A percentile compares a stretch with the other conserved stretches of the same genome.
phyloP scores from a whole-genome alignment of 31 red algal species.

The Porphyra umbilicalis region DNA sequence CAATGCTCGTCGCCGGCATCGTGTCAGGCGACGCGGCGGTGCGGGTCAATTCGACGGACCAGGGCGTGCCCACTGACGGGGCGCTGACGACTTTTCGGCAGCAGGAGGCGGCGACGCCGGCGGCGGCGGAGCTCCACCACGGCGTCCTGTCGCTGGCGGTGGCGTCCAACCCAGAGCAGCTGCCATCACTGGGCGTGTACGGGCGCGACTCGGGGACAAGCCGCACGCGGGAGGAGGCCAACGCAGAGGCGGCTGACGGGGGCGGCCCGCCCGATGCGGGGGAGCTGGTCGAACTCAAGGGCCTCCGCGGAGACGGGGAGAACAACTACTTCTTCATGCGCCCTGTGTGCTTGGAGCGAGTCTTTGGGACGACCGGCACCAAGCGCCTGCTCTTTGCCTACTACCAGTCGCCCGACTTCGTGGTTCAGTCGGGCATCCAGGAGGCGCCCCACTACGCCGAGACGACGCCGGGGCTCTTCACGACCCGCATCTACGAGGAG shows the following conservation, averaged over 20 bases:
- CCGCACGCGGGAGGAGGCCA: neutral
- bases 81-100: neutral
- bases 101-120: neutral
- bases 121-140: neutral
- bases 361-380: conserved; percentile 28
- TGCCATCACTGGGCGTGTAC: neutral
- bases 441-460: conserved; percentile 30
- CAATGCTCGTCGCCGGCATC: too few species aligned
- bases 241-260: neutral
- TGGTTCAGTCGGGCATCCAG: conserved; percentile 34
- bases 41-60: neutral
- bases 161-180: neutral
- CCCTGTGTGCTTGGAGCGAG: neutral
- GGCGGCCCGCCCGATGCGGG: neutral
- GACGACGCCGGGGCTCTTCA: conserved; percentile 39
- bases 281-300: neutral
- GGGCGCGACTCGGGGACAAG: neutral
- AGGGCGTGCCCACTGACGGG: neutral
- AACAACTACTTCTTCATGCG: conserved; percentile 1
- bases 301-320: neutral
- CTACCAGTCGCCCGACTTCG: conserved; percentile 34
- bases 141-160: neutral
- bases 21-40: neutral
- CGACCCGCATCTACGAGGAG: conserved; percentile 30
- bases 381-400: conserved; percentile 34